Conservation (phyloP, 768 basidiomycete genomes). For the Kwoniella sp. region DNA sequence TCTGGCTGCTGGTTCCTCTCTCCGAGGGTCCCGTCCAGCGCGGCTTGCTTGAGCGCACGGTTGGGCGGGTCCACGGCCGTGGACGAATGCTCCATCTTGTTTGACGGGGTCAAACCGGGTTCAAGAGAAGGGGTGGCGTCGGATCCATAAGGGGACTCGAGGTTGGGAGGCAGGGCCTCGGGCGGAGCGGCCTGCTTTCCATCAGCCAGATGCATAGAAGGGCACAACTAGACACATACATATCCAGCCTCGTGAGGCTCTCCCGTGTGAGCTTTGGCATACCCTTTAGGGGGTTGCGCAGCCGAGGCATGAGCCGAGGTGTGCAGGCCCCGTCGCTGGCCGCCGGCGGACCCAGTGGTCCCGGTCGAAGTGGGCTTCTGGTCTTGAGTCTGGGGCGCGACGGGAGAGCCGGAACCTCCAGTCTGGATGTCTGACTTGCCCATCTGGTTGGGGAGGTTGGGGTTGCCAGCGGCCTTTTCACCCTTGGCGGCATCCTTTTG, state of each 20-base stretch:
- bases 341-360: neutral
- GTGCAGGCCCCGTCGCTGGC: constrained; percentile 17
- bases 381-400: neutral
- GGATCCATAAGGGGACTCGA: constrained; percentile 24
- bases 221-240: constrained; percentile 10
- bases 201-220: too few species aligned
- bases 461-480: too few species aligned
- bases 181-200: constrained; percentile 31
- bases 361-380: neutral
- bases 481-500: constrained; percentile 40
- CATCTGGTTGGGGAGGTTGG: too few species aligned
- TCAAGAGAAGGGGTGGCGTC: constrained; percentile 15
- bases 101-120: constrained; percentile 29
- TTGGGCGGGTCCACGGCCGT: constrained; percentile 43
- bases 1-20: constrained; percentile 40
- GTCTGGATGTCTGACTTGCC: neutral
- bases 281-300: constrained; percentile 19
- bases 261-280: constrained; percentile 21
- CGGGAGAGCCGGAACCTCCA: constrained; percentile 8
- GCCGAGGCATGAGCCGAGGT: constrained; percentile 9
- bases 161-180: constrained; percentile 28
- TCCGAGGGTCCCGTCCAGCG: constrained; percentile 34
- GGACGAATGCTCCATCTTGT: constrained; percentile 26
- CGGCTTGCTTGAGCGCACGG: constrained; percentile 26
- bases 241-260: constrained; percentile 28